phyloP scores from a whole-genome alignment of 768 basidiomycete species.

The Boletus subparvulus region DNA sequence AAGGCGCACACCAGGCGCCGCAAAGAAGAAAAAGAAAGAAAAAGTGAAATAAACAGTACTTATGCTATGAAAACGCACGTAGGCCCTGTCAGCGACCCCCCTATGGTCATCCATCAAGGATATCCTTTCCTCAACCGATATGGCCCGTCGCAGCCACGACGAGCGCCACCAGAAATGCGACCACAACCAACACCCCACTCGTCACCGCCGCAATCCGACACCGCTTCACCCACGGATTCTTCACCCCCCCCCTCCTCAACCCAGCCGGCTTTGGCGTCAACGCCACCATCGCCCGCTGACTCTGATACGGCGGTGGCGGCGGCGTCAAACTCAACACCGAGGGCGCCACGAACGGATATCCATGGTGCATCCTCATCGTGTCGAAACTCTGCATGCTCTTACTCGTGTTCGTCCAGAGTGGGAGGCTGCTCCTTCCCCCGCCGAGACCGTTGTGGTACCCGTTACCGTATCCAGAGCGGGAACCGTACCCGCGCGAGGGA shows the following conservation, averaged over 20 bases:
- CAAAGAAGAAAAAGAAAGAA: neutral
- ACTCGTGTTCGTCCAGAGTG: slow-evolving; percentile 38
- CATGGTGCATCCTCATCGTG: slow-evolving; percentile 45
- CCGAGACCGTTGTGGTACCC: slow-evolving; percentile 35
- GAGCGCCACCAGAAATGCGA: slow-evolving; percentile 52
- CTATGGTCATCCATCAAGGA: neutral
- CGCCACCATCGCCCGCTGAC: slow-evolving; percentile 17
- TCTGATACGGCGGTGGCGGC: slow-evolving; percentile 24
- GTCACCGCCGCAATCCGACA: slow-evolving; percentile 61
- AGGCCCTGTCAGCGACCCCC: neutral
- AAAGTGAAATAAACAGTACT: neutral
- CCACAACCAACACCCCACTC: slow-evolving; percentile 49
- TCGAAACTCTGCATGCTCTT: slow-evolving; percentile 43
- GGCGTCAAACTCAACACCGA: slow-evolving; percentile 38
- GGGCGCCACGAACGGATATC: slow-evolving; percentile 62
- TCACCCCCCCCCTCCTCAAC: slow-evolving; percentile 6
- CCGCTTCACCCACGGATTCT: slow-evolving; percentile 41
- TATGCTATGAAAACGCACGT: too few relatives aligned
- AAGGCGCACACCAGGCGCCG: slow-evolving; percentile 1
- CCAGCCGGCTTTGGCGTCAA: slow-evolving; percentile 20
- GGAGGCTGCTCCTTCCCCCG: slow-evolving; percentile 39
- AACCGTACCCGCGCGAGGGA: slow-evolving; percentile 13
- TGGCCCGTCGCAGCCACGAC: slow-evolving; percentile 29
- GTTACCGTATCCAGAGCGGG: neutral
- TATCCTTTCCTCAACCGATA: neutral